Base-by-base conservation (phyloP, 2,329 filamentous ascomycete species). In the Microdochium bolleyi region DNA sequence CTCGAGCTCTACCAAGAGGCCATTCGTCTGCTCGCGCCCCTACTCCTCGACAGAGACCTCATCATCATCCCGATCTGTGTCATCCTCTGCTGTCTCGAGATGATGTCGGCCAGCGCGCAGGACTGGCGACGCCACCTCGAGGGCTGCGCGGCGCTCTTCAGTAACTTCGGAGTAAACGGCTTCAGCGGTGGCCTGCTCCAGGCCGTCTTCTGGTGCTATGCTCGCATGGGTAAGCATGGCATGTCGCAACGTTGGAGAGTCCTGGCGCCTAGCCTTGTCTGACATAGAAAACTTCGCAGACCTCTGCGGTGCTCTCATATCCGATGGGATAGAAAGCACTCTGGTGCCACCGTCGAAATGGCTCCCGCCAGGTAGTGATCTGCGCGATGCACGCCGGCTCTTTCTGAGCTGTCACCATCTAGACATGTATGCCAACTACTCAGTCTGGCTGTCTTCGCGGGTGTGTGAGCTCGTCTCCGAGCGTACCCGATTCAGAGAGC, bases 371-470 rank as follows among this genome's bases (percentile, higher is more conserved):
- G 68, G 68, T 22, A 63, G 68, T 11, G 57, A 69, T 13, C 64
- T 69, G 19, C 60, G 65, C 5, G 66, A 70, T 19, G 69, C 70
- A 3, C 61, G 64, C 16, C 57, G 62, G 46, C 57, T 75, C 52
- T 70, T 75, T 58, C 61, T 62, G 34, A 55, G 48, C 14, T 51
- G 53, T 16, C 55, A 57, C 58, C 67, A 65, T 10, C 69, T 75
- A 4, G 80, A 84, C 57, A 80, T 78, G 71, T 74, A 81, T 55
- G 80, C 80, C 30, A 83, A 83, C 57, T 79, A 79, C 56, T 72
- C 79, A 8, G 79, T 84, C 2, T 84, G 78, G 56, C 70, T 84
- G 1, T 76, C 73, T 50, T 74, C 79, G 3, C 73, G 71, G 53
- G 73, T 73, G 2, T 78, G 74, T 54, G 73, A 80, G 56, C 70